These are phyloP conservation scores for Oryza australiensis DNA, from an alignment of 176 grass and related monocot genomes.

Conservation along the genomic window DNA sequence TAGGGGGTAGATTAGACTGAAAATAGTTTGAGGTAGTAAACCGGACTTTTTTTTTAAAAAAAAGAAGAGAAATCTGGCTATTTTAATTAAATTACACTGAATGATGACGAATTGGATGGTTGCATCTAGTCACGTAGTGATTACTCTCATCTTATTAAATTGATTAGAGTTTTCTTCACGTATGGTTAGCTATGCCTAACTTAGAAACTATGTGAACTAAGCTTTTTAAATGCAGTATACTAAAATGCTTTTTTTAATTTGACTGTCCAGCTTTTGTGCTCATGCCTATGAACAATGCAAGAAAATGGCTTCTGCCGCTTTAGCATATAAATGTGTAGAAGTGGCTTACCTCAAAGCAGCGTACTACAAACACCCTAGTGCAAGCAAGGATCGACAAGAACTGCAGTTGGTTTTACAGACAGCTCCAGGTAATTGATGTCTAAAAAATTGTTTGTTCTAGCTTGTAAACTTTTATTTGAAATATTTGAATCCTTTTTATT, in stretches of 20 bases:
- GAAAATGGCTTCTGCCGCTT: conserved; percentile 71
- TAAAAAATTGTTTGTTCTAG: conserved; percentile 10
- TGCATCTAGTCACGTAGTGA: neutral
- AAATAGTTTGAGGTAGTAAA: no score
- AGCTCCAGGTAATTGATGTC: conserved; percentile 55
- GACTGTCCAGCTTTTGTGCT: conserved; percentile 74
- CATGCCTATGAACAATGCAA: conserved; percentile 71
- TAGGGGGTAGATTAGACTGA: no score
- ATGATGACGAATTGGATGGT: neutral
- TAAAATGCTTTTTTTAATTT: conserved; percentile 31
- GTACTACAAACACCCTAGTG: conserved; percentile 69
- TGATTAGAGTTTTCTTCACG: conserved; percentile 6
- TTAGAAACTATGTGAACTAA: conserved; percentile 14
- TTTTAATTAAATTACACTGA: neutral
- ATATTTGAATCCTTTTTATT: conserved; percentile 1
- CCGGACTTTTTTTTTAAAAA: no score
- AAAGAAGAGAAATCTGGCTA: neutral
- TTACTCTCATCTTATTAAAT: conserved; percentile 1
- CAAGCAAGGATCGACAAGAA: conserved; percentile 66
- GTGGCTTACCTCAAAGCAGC: conserved; percentile 84
- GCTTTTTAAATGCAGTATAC: conserved; percentile 21
- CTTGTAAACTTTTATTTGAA: conserved; percentile 18
- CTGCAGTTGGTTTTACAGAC: conserved; percentile 58
- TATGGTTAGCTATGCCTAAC: neutral
- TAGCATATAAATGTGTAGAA: conserved; percentile 92